Percentiles rank a stretch among this genome's conserved stretches.
Evolutionary conservation across 495 filamentous ascomycete genomes (phyloP).

Genomic region (Penicillium ochrochloron): DNA sequence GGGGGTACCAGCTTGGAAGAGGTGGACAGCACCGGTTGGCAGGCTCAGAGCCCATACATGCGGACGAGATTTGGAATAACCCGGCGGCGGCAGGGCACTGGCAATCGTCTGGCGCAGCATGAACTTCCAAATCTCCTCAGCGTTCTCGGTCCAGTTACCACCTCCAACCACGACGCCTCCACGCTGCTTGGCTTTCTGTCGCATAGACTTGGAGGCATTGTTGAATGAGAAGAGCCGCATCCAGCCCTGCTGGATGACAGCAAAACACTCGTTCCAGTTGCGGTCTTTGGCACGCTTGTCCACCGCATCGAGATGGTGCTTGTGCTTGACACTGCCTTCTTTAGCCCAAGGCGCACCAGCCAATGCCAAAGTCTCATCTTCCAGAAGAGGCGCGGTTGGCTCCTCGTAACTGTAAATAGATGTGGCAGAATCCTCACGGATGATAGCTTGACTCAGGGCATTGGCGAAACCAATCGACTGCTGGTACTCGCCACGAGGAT

Average conservation of each 20-base stretch:
- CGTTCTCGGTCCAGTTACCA: conserved; percentile 96
- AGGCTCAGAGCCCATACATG: conserved; percentile 96
- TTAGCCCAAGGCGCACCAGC: conserved; percentile 96
- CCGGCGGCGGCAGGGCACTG: conserved; percentile 83
- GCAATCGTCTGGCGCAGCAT: conserved; percentile 91
- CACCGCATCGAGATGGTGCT: conserved; percentile 87
- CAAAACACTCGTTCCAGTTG: conserved; percentile 94
- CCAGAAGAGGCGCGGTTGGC: conserved; percentile 70
- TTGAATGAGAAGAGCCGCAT: conserved; percentile 93
- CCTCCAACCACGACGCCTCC: conserved; percentile 80
- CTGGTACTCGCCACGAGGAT: conserved; percentile 82
- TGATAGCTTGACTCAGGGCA: conserved; percentile 94
- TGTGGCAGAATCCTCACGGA: conserved; percentile 79
- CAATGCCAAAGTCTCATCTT: conserved; percentile 89
- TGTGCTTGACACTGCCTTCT: conserved; percentile 93
- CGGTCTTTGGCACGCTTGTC: conserved; percentile 92
- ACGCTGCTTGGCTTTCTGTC: conserved; percentile 66
- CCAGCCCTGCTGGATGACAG: conserved; percentile 96
- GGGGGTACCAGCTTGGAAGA: conserved; percentile 95
- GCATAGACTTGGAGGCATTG: conserved; percentile 70
- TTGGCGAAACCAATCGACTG: conserved; percentile 98
- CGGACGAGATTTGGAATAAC: conserved; percentile 87
- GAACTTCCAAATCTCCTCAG: conserved; percentile 84
- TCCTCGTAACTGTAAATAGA: conserved; percentile 55
- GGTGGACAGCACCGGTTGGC: conserved; percentile 90